Evolutionary conservation across 176 grass and related monocot genomes (phyloP).

Genomic region (Avena sativa): DNA sequence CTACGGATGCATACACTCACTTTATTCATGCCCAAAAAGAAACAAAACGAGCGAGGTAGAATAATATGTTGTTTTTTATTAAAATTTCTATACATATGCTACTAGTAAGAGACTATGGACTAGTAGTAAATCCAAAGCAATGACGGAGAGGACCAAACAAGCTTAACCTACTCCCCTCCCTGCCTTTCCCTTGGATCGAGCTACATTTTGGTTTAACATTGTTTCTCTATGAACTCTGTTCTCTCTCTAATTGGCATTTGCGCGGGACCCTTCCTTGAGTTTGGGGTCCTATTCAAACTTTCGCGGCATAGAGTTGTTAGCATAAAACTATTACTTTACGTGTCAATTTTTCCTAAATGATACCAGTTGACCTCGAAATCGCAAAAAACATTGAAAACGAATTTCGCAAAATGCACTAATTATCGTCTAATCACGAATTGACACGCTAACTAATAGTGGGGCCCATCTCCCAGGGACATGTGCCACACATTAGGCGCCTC

Average conservation of each 20-base stretch:
- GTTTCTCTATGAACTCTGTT: too few species aligned
- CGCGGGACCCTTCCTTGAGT: background rate
- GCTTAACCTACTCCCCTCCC: constrained; percentile 30
- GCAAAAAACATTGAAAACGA: too few species aligned
- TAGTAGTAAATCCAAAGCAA: constrained; percentile 15
- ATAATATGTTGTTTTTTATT: background rate
- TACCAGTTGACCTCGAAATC: too few species aligned
- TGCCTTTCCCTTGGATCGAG: background rate
- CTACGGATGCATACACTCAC: too few species aligned
- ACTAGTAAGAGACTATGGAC: background rate
- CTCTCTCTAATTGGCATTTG: background rate
- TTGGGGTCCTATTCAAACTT: background rate
- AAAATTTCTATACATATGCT: background rate
- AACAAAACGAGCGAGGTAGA: background rate
- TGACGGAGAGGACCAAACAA: constrained; percentile 27
- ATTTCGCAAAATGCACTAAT: too few species aligned
- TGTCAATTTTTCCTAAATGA: too few species aligned
- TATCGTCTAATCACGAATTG: too few species aligned
- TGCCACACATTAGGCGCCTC: too few species aligned
- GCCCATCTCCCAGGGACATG: too few species aligned
- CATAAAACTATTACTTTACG: too few species aligned
- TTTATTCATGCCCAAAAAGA: too few species aligned
- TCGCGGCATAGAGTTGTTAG: background rate
- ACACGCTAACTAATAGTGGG: too few species aligned
- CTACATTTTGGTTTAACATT: background rate